Evolutionary conservation across 495 filamentous ascomycete genomes (phyloP).

Genomic region (Aspergillus saccharolyticus): DNA sequence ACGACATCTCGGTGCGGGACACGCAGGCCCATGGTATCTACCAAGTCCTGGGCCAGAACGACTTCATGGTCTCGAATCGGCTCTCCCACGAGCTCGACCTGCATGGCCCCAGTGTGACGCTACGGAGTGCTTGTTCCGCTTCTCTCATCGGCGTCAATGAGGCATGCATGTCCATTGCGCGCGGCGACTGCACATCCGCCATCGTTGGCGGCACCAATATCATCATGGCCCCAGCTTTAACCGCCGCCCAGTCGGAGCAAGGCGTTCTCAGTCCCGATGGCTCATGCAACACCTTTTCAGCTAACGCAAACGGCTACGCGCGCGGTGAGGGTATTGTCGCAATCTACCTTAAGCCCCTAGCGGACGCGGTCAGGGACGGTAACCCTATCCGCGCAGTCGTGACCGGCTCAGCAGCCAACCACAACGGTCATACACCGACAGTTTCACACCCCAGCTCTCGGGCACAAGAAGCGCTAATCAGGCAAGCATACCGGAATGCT

Average conservation of each 20-base stretch:
- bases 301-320: slow-evolving; percentile 55
- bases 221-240: slow-evolving; percentile 31
- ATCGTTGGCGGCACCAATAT: slow-evolving; percentile 38
- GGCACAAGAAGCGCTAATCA: slow-evolving; percentile 17
- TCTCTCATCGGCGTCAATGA: slow-evolving; percentile 29
- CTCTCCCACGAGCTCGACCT: slow-evolving; percentile 35
- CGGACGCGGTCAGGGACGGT: slow-evolving; percentile 25
- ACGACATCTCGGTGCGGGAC: slow-evolving; percentile 15
- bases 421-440: slow-evolving; percentile 23
- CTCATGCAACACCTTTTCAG: slow-evolving; percentile 54
- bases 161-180: slow-evolving; percentile 29
- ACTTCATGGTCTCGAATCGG: slow-evolving; percentile 20
- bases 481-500: slow-evolving; percentile 23
- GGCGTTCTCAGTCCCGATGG: slow-evolving; percentile 16
- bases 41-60: not conserved
- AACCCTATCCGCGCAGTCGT: slow-evolving; percentile 39
- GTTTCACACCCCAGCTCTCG: not conserved
- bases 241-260: slow-evolving; percentile 21
- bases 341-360: slow-evolving; percentile 28
- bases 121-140: slow-evolving; percentile 38
- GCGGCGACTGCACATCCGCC: slow-evolving; percentile 35
- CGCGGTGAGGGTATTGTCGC: slow-evolving; percentile 50
- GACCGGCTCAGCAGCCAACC: slow-evolving; percentile 26
- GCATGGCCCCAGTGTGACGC: slow-evolving; percentile 27
- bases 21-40: not conserved